A percentile compares a stretch with the other conserved stretches of the same genome.
phyloP scores from a whole-genome alignment of 2,329 filamentous ascomycete genomes.

The Colletotrichum kahawae region DNA sequence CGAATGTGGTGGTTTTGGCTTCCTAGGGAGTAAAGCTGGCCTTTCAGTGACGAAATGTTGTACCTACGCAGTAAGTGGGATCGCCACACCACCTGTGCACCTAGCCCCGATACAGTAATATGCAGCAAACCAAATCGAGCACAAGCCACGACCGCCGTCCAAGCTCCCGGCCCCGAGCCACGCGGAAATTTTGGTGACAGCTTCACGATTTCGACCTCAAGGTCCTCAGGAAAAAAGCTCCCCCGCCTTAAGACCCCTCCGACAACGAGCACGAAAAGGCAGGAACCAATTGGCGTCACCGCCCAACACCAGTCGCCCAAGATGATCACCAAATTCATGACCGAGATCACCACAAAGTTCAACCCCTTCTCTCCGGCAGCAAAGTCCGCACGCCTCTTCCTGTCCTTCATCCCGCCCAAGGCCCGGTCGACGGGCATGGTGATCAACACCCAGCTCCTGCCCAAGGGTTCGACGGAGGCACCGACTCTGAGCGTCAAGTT shows the following conservation, averaged over 20 bases:
- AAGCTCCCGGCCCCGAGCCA: conserved; percentile 14
- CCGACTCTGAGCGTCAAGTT: conserved; percentile 81
- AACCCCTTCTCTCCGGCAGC: conserved; percentile 86
- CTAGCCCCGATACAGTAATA: not conserved
- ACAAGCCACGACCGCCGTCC: conserved; percentile 11
- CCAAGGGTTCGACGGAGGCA: conserved; percentile 70
- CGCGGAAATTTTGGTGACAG: conserved; percentile 22
- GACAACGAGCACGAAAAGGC: not conserved
- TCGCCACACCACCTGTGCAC: not conserved
- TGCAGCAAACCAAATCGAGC: not conserved
- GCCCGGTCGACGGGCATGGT: conserved; percentile 76
- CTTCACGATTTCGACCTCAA: not conserved
- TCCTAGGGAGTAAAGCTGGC: conserved; percentile 22
- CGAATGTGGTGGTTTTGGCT: not conserved
- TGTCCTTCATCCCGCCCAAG: conserved; percentile 81
- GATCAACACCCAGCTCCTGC: conserved; percentile 78
- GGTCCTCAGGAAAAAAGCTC: not conserved
- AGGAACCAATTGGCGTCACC: not conserved
- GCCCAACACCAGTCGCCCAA: conserved; percentile 29
- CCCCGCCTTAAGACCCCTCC: not conserved
- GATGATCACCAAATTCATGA: conserved; percentile 89
- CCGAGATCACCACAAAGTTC: conserved; percentile 84
- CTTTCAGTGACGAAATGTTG: conserved; percentile 25
- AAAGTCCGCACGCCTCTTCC: conserved; percentile 86
- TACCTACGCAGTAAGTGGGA: not conserved